These are phyloP conservation scores for Neurospora sp. DNA, from an alignment of 495 filamentous ascomycete genomes.

Conservation along the genomic window DNA sequence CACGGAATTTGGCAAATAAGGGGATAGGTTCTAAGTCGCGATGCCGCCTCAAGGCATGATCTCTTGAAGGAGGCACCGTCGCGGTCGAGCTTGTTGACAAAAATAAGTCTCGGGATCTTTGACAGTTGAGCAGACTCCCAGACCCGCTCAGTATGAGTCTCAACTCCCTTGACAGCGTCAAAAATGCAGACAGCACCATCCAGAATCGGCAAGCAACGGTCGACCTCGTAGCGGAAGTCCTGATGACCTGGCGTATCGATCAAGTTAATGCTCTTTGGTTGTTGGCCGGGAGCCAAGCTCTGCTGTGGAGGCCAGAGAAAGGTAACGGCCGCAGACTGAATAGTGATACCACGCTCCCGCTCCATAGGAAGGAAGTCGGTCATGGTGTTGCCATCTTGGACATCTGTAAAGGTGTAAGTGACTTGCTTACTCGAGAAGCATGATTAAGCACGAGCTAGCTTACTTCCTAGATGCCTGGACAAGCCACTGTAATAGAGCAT, in stretches of 20 bases:
- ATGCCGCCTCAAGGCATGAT: conserved; percentile 76
- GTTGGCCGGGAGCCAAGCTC: conserved; percentile 24
- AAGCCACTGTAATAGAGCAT: conserved; percentile 97
- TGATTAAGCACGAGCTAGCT: conserved; percentile 5
- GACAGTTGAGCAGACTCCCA: conserved; percentile 86
- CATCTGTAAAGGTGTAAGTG: conserved; percentile 45
- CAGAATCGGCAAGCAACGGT: conserved; percentile 83
- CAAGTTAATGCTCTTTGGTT: conserved; percentile 60
- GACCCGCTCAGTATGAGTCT: conserved; percentile 96
- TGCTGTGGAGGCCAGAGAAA: conserved; percentile 62
- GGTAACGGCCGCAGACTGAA: conserved; percentile 94
- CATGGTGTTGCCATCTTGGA: conserved; percentile 93
- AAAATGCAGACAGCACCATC: conserved; percentile 95
- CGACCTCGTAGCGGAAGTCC: conserved; percentile 96
- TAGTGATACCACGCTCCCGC: conserved; percentile 87
- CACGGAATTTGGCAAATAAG: conserved; percentile 92
- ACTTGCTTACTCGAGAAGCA: background rate
- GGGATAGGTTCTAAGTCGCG: conserved; percentile 71
- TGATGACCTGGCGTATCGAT: conserved; percentile 98
- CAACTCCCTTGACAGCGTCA: conserved; percentile 93
- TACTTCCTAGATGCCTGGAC: conserved; percentile 76
- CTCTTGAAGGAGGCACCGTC: conserved; percentile 84
- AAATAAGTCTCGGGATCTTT: conserved; percentile 76
- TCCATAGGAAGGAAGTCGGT: conserved; percentile 97
- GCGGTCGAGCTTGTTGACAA: conserved; percentile 92